These are phyloP conservation scores for Talaromyces nanjingensis DNA, from an alignment of 495 filamentous ascomycete species.

Conservation along the genomic window DNA sequence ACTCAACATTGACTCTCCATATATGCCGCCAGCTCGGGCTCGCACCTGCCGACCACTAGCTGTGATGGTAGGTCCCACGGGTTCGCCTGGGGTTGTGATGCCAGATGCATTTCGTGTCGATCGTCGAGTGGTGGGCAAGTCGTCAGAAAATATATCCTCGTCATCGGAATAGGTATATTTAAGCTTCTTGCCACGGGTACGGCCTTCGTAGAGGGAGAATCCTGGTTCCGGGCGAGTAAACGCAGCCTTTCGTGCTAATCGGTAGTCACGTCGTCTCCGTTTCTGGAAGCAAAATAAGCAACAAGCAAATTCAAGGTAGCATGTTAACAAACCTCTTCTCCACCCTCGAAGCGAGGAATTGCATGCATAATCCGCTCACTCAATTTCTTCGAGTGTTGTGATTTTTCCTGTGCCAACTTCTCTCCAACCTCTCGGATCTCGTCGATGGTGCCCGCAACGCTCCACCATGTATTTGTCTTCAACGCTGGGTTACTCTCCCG, in stretches of 20 bases:
- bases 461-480: conserved; percentile 82
- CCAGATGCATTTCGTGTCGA: conserved; percentile 66
- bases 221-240: conserved; percentile 85
- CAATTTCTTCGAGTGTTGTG: conserved; percentile 67
- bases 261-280: conserved; percentile 87
- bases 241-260: conserved; percentile 73
- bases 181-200: conserved; percentile 89
- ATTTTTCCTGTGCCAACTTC: conserved; percentile 71
- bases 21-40: conserved; percentile 64
- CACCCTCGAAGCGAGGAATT: conserved; percentile 89
- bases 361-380: conserved; percentile 71
- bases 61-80: conserved; percentile 71
- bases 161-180: conserved; percentile 95
- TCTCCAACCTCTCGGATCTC: conserved; percentile 69
- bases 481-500: conserved; percentile 81
- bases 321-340: conserved; percentile 64
- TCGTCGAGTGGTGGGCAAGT: conserved; percentile 52
- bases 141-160: conserved; percentile 72
- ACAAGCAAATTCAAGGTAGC: not conserved
- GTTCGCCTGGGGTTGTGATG: conserved; percentile 61
- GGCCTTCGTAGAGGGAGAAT: conserved; percentile 91
- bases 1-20: conserved; percentile 63
- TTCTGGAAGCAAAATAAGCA: conserved; percentile 52
- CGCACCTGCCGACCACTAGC: conserved; percentile 85
- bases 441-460: conserved; percentile 81